Evolutionary conservation across 129 eudicot genomes (phyloP).

Genomic region (Flaveria sonorensis): DNA sequence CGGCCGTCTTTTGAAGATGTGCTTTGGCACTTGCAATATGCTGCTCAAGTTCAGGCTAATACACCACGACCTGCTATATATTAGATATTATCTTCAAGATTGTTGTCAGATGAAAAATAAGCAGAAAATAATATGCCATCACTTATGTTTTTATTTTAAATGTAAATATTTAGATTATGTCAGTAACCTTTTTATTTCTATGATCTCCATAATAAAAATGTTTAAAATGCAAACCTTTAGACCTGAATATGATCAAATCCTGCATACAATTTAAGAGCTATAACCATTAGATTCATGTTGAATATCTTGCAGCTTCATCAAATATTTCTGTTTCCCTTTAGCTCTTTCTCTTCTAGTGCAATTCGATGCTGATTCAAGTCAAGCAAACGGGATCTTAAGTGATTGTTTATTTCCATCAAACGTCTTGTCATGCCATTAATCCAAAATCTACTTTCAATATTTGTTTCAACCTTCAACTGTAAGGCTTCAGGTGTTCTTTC

Average conservation of each 20-base stretch:
- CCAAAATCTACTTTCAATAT: constrained; percentile 33
- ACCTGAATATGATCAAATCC: not conserved
- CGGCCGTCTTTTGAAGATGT: constrained; percentile 73
- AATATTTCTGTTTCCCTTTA: constrained; percentile 25
- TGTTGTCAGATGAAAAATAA: constrained; percentile 18
- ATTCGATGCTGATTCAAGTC: constrained; percentile 35
- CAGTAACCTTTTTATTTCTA: not conserved
- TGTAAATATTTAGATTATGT: constrained; percentile 20
- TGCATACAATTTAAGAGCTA: not conserved
- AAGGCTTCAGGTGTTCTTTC: constrained; percentile 43
- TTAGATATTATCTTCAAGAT: constrained; percentile 13
- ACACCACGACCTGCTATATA: constrained; percentile 37
- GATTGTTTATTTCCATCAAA: constrained; percentile 43
- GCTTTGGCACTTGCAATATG: constrained; percentile 75
- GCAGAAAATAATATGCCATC: constrained; percentile 19
- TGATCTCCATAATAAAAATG: not conserved
- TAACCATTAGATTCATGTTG: not conserved
- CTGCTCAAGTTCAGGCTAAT: constrained; percentile 61
- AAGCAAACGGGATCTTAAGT: constrained; percentile 34
- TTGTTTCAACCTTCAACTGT: constrained; percentile 40
- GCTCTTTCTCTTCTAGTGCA: constrained; percentile 18
- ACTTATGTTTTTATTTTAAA: not conserved
- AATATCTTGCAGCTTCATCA: not conserved
- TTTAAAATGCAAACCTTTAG: not conserved
- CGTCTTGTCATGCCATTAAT: constrained; percentile 44